A percentile compares a stretch with the other conserved stretches of the same genome.
phyloP scores from a whole-genome alignment of 208 protist species.

The Vickermania spadyakhi region DNA sequence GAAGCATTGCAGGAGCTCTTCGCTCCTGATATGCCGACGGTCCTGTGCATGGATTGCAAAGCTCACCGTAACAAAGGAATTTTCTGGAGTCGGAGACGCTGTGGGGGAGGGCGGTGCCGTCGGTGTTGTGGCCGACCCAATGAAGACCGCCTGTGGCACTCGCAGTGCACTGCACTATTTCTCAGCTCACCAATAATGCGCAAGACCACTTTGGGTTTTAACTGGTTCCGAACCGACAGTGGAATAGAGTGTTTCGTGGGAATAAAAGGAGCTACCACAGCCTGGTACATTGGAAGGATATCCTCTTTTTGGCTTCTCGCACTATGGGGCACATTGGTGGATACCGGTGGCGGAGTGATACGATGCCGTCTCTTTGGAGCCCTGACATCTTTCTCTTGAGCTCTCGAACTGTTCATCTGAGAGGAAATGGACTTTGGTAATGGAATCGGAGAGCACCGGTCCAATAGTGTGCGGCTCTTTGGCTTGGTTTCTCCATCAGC shows the following conservation, averaged over 20 bases:
- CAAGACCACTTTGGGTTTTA: neutral
- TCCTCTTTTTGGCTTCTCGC: too few relatives aligned
- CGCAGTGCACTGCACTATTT: neutral
- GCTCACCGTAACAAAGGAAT: too few relatives aligned
- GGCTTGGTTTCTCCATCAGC: too few relatives aligned
- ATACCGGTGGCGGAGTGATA: too few relatives aligned
- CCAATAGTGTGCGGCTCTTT: too few relatives aligned
- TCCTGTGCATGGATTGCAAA: slow-evolving; percentile 3
- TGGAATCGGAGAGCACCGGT: too few relatives aligned
- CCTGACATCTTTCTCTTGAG: too few relatives aligned
- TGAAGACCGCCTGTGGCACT: neutral
- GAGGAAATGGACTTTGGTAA: too few relatives aligned
- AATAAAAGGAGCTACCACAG: neutral
- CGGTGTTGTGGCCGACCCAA: neutral
- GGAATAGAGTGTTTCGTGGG: neutral
- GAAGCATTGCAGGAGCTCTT: neutral
- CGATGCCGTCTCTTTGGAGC: too few relatives aligned
- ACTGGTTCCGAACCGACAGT: neutral
- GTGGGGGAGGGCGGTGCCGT: neutral
- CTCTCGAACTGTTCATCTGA: too few relatives aligned
- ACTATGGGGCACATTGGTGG: too few relatives aligned
- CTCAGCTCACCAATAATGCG: neutral
- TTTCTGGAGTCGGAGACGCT: too few relatives aligned
- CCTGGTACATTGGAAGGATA: neutral
- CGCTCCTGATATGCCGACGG: slow-evolving; percentile 1